phyloP scores from a whole-genome alignment of 2,329 filamentous ascomycete genomes.

The Hymenoscyphus fructigenus region DNA sequence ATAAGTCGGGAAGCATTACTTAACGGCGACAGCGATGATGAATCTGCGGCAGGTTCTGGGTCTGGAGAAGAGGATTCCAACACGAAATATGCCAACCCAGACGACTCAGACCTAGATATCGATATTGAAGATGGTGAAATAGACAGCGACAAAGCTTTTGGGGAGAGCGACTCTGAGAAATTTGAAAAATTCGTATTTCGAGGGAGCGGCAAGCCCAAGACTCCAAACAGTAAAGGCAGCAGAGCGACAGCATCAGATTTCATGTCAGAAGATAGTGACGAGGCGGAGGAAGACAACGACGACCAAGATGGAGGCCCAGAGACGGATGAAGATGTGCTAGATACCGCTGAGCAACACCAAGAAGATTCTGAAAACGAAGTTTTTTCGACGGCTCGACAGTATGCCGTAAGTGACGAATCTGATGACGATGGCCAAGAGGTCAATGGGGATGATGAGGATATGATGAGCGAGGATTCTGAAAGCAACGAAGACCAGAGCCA shows the following conservation, averaged over 20 bases:
- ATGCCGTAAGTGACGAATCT: slow-evolving; percentile 26
- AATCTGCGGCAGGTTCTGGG: slow-evolving; percentile 37
- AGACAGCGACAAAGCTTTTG: slow-evolving; percentile 69
- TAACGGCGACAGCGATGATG: slow-evolving; percentile 52
- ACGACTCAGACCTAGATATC: slow-evolving; percentile 52
- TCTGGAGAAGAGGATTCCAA: slow-evolving; percentile 41
- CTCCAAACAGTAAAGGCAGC: slow-evolving; percentile 36
- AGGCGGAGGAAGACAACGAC: slow-evolving; percentile 33
- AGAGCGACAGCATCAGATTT: slow-evolving; percentile 57
- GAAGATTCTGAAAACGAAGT: slow-evolving; percentile 39
- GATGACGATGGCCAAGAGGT: slow-evolving; percentile 31
- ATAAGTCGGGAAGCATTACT: slow-evolving; percentile 70
- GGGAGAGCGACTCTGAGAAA: slow-evolving; percentile 78
- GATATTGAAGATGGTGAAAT: slow-evolving; percentile 61
- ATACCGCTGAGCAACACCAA: slow-evolving; percentile 34
- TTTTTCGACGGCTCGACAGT: slow-evolving; percentile 23
- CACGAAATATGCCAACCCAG: slow-evolving; percentile 48
- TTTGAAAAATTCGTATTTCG: slow-evolving; percentile 72
- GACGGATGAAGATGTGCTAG: slow-evolving; percentile 37
- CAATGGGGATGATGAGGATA: slow-evolving; percentile 28
- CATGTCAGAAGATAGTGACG: slow-evolving; percentile 45
- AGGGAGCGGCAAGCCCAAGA: slow-evolving; percentile 54
- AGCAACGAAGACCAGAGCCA: slow-evolving; percentile 39
- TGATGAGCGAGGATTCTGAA: slow-evolving; percentile 6
- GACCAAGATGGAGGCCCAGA: slow-evolving; percentile 31